Evolutionary conservation across 495 filamentous ascomycete species (phyloP).

Genomic region (Hypoxylon fuscum): DNA sequence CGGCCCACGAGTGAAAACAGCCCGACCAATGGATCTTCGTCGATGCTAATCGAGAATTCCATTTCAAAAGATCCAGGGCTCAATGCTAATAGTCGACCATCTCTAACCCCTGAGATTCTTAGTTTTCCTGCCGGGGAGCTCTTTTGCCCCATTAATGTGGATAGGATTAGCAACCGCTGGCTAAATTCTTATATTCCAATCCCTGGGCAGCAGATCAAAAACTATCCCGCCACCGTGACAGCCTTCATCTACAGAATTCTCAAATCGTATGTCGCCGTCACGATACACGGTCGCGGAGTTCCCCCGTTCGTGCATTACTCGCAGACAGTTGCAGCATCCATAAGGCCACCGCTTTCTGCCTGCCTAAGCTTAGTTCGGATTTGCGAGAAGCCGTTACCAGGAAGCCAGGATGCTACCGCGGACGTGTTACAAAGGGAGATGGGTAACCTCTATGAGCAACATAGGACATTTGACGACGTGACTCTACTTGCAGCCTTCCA

Average conservation of each 20-base stretch:
- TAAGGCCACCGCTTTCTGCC: constrained; percentile 49
- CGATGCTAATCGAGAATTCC: constrained; percentile 3
- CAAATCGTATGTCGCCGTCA: constrained; percentile 52
- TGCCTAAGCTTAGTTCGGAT: constrained; percentile 56
- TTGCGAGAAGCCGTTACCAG: constrained; percentile 50
- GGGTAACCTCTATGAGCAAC: constrained; percentile 45
- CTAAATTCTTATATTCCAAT: constrained; percentile 54
- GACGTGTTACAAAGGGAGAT: constrained; percentile 54
- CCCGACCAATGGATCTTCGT: constrained; percentile 6
- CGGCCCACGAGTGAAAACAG: background rate
- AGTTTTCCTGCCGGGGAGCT: constrained; percentile 46
- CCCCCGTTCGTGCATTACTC: constrained; percentile 54
- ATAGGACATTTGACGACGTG: constrained; percentile 47
- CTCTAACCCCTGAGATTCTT: constrained; percentile 8
- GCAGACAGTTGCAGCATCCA: constrained; percentile 38
- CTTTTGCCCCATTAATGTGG: constrained; percentile 54
- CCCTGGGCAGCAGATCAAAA: constrained; percentile 50
- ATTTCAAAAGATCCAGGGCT: constrained; percentile 1
- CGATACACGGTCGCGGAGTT: constrained; percentile 49
- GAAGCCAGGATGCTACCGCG: constrained; percentile 48
- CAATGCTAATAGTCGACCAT: background rate
- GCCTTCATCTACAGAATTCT: constrained; percentile 54
- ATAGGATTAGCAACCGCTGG: constrained; percentile 59
- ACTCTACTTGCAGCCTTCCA: constrained; percentile 56
- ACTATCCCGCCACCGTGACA: constrained; percentile 46